Evolutionary conservation across 139 green algal genomes (phyloP), one percentile per base, ranked within the genome.

Genomic region (Picochlorum sp.): DNA sequence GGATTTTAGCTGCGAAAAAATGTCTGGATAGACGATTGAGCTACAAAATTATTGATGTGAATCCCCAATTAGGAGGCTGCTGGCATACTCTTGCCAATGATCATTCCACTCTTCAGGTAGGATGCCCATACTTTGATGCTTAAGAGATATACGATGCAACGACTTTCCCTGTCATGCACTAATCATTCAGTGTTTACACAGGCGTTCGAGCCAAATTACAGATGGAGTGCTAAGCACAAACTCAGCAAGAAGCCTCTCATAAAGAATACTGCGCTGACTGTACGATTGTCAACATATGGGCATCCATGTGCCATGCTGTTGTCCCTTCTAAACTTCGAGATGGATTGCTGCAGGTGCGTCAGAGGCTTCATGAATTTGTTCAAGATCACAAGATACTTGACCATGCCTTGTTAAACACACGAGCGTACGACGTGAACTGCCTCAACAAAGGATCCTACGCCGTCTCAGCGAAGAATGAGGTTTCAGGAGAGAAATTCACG

Each of bases 191-290:
- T 47, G 22, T 25, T 5, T 50, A 30, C 1, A 13, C 59, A 69
- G 63, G 63, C 63, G 3, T 69, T 50, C 16, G 63, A 69, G 40
- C 35, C 63, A n/a, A 45, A 52, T 9, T 69, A 69, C 57, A 53
- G 63, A 1, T 69, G 51, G 51, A n/a, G 69, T 28, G 7, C n/a
- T 1, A 44, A 33, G 1, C 69, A 61, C 52, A 28, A 24, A 20
- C 29, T 70, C 8, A 44, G 30, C 5, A 25, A 30, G 10, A 10
- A 51, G 2, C 37, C 39, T 4, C 35, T 71, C 22, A 33, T 28
- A 25, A 58, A 66, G 39, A 36, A 36, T 20, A 29, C 44, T 29
- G 20, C 44, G 24, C 7, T 29, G 18, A 31, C 20, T 18, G 44
- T 53, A 53, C 12, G 24, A 29, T 31, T 24, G 0, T 24, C 22